phyloP scores from a whole-genome alignment of 2,329 filamentous ascomycete species.

The Chrysoporthe deuterocubensis region DNA sequence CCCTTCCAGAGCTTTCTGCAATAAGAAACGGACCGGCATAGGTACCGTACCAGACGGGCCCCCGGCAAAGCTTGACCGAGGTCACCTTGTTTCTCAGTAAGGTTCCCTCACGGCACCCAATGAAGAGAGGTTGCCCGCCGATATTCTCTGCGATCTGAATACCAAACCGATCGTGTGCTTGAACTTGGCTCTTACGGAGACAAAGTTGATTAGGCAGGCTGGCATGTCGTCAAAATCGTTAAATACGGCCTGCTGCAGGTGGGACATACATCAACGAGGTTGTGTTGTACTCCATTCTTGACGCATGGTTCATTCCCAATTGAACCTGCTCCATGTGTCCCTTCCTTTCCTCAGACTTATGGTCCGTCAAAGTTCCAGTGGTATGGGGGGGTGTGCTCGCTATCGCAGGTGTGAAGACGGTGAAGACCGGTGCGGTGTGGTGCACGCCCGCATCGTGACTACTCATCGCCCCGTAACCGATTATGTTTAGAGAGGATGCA shows the following conservation, averaged over 20 bases:
- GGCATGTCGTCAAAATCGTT: not conserved
- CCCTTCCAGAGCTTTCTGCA: not conserved
- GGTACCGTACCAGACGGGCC: constrained; percentile 15
- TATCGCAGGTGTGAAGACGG: too few species aligned
- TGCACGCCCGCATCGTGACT: too few species aligned
- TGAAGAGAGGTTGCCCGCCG: constrained; percentile 2
- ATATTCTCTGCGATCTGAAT: constrained; percentile 1
- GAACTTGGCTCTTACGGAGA: not conserved
- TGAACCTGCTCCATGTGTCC: too few species aligned
- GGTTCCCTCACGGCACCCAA: constrained; percentile 9
- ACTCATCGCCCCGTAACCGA: too few species aligned
- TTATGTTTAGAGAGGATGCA: too few species aligned
- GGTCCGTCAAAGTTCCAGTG: too few species aligned
- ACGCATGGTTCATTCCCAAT: too few species aligned
- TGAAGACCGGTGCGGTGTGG: too few species aligned
- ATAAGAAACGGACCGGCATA: constrained; percentile 13
- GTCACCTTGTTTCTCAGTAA: constrained; percentile 3
- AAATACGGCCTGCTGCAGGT: not conserved
- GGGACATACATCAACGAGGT: too few species aligned
- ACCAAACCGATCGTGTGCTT: not conserved
- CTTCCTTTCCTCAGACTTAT: too few species aligned
- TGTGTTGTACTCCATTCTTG: too few species aligned
- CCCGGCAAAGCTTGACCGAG: constrained; percentile 12
- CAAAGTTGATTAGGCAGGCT: constrained; percentile 12
- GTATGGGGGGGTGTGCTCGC: too few species aligned